Percentiles rank a stretch among this genome's conserved stretches.
phyloP scores from a whole-genome alignment of 208 protist species.

The Crithidia sp. region DNA sequence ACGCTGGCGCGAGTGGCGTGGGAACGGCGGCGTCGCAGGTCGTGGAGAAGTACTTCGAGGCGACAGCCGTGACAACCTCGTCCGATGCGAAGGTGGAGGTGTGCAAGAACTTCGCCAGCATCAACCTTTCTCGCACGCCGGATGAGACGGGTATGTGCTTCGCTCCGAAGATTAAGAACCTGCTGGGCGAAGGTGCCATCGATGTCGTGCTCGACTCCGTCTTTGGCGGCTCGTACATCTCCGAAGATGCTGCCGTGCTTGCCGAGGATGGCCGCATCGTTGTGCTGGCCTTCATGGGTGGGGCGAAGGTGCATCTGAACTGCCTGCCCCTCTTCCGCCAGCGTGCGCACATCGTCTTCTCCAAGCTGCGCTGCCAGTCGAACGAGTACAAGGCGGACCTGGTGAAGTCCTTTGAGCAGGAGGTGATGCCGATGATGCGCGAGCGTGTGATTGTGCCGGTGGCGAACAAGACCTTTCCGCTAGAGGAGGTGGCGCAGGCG shows the following conservation, averaged over 20 bases:
- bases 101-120: constrained; percentile 65
- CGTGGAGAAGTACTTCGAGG: constrained; percentile 79
- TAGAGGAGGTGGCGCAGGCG: constrained; percentile 72
- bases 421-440: constrained; percentile 62
- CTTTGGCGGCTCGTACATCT: constrained; percentile 77
- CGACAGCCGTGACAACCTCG: constrained; percentile 66
- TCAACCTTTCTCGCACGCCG: constrained; percentile 62
- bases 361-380: constrained; percentile 66
- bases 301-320: constrained; percentile 57
- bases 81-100: constrained; percentile 74
- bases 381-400: constrained; percentile 67
- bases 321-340: constrained; percentile 68
- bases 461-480: constrained; percentile 63
- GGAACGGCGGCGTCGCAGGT: constrained; percentile 86
- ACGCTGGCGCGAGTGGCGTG: constrained; percentile 91
- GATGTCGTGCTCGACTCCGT: constrained; percentile 84
- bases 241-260: constrained; percentile 60
- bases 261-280: constrained; percentile 75
- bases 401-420: constrained; percentile 57
- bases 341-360: constrained; percentile 70
- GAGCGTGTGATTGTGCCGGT: constrained; percentile 63
- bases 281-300: constrained; percentile 74
- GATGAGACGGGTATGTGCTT: constrained; percentile 75
- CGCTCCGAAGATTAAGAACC: constrained; percentile 58
- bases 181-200: constrained; percentile 53